A percentile compares a stretch with the other conserved stretches of the same genome.
These are phyloP conservation scores for Fusarium mundagurra DNA, from an alignment of 2,329 filamentous ascomycete genomes.

Conservation along the genomic window DNA sequence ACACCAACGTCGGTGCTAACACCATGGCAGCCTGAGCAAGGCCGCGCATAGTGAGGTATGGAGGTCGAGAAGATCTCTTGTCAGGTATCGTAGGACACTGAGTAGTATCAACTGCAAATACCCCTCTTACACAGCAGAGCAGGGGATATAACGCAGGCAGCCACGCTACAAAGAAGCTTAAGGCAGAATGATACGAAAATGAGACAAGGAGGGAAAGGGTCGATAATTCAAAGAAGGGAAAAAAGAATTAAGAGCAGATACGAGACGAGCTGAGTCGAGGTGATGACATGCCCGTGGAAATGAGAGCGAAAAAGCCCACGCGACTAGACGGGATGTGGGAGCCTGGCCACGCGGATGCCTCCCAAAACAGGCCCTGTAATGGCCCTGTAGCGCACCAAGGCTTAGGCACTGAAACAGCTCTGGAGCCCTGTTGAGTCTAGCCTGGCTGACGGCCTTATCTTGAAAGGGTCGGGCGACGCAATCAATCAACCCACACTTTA, in stretches of 20 bases:
- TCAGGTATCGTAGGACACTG: background rate
- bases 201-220: constrained; percentile 1
- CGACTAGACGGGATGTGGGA: constrained; percentile 32
- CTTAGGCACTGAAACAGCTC: constrained; percentile 14
- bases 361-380: constrained; percentile 13
- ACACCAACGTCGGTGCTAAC: constrained; percentile 39
- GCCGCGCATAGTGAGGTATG: constrained; percentile 41
- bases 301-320: constrained; percentile 18
- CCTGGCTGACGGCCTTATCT: constrained; percentile 8
- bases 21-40: constrained; percentile 42
- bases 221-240: constrained; percentile 1
- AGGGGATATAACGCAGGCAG: constrained; percentile 4
- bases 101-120: background rate
- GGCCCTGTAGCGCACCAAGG: constrained; percentile 4
- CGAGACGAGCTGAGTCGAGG: background rate
- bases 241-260: background rate
- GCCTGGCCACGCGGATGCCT: constrained; percentile 23
- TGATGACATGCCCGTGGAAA: constrained; percentile 15
- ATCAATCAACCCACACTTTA: constrained; percentile 27
- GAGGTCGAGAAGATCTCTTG: background rate
- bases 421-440: constrained; percentile 17
- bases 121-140: constrained; percentile 7
- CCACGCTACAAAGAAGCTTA: constrained; percentile 8
- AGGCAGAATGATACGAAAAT: constrained; percentile 27
- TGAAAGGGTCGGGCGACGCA: constrained; percentile 30